These are phyloP conservation scores for Didymella segeticola DNA, from an alignment of 2,329 filamentous ascomycete species.

Conservation along the genomic window DNA sequence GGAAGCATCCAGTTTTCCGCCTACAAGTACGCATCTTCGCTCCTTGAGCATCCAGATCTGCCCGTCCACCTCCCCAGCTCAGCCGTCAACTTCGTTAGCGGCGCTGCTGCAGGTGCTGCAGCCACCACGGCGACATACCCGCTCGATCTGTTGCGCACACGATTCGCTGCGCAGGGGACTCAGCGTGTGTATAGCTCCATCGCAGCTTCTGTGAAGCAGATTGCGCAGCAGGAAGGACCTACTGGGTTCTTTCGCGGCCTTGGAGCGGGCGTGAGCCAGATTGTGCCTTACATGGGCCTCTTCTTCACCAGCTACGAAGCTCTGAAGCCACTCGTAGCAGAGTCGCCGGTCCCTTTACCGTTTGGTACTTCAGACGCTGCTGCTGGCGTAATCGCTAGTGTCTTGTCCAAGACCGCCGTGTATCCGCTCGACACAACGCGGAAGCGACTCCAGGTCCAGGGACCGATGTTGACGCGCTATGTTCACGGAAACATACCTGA, in stretches of 20 bases:
- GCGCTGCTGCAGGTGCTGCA: slow-evolving; percentile 79
- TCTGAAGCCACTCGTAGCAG: slow-evolving; percentile 58
- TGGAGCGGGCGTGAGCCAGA: slow-evolving; percentile 80
- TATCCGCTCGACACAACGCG: slow-evolving; percentile 93
- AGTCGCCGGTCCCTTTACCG: slow-evolving; percentile 63
- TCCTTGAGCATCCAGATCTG: slow-evolving; percentile 63
- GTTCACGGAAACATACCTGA: slow-evolving; percentile 87
- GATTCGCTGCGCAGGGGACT: slow-evolving; percentile 92
- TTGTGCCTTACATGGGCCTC: slow-evolving; percentile 94
- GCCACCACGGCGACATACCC: slow-evolving; percentile 90
- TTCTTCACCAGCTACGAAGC: slow-evolving; percentile 93
- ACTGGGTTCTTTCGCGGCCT: slow-evolving; percentile 88
- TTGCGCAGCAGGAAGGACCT: slow-evolving; percentile 75
- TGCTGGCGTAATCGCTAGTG: slow-evolving; percentile 79
- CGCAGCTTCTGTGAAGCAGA: slow-evolving; percentile 71
- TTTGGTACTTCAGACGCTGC: slow-evolving; percentile 83
- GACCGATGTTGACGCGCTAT: slow-evolving; percentile 79
- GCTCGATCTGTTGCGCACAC: slow-evolving; percentile 87
- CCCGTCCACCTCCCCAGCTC: slow-evolving; percentile 64
- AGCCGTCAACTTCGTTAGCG: slow-evolving; percentile 82
- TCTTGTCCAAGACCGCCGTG: slow-evolving; percentile 85
- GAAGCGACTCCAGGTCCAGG: slow-evolving; percentile 94
- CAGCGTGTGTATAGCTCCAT: slow-evolving; percentile 81
- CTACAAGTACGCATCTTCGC: slow-evolving; percentile 77
- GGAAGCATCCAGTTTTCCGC: slow-evolving; percentile 87